Conservation (phyloP, 176 grass and related monocot species). For the Alloteropsis semialata region DNA sequence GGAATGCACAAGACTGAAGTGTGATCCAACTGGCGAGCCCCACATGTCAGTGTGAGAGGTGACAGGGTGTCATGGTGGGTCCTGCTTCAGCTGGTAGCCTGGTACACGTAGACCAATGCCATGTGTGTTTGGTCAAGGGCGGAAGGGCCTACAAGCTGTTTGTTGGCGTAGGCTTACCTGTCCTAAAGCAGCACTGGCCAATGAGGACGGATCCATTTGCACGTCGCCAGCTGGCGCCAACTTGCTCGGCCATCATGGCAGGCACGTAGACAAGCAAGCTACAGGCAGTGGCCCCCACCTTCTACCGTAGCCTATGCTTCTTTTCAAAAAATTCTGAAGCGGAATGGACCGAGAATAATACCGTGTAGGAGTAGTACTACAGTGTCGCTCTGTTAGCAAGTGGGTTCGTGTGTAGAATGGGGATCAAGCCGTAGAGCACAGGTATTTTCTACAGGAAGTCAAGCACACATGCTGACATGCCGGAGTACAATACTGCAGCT, state of each 20-base stretch:
- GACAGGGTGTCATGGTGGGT: not conserved
- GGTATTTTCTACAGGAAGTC: not conserved
- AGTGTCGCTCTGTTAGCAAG: not conserved
- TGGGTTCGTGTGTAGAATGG: not conserved
- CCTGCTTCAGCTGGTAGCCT: not conserved
- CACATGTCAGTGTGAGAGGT: not conserved
- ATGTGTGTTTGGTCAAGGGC: not conserved
- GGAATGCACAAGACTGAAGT: not conserved
- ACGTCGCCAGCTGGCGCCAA: slow-evolving; percentile 1
- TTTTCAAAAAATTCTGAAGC: not conserved
- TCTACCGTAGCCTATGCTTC: not conserved
- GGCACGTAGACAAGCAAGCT: not conserved
- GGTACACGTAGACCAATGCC: not conserved
- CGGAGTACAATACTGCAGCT: not conserved
- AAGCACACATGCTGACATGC: not conserved
- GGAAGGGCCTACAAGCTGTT: not conserved
- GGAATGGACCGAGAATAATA: not conserved
- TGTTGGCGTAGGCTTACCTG: slow-evolving; percentile 31
- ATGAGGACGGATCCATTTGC: not conserved
- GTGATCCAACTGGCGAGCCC: not conserved
- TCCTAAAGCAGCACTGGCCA: not conserved
- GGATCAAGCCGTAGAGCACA: not conserved
- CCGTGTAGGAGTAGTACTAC: too few relatives aligned
- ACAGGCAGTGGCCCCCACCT: too few relatives aligned
- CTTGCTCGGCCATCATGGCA: slow-evolving; percentile 4